phyloP scores from a whole-genome alignment of 2,329 filamentous ascomycete species.

The Hypoxylon sp. region DNA sequence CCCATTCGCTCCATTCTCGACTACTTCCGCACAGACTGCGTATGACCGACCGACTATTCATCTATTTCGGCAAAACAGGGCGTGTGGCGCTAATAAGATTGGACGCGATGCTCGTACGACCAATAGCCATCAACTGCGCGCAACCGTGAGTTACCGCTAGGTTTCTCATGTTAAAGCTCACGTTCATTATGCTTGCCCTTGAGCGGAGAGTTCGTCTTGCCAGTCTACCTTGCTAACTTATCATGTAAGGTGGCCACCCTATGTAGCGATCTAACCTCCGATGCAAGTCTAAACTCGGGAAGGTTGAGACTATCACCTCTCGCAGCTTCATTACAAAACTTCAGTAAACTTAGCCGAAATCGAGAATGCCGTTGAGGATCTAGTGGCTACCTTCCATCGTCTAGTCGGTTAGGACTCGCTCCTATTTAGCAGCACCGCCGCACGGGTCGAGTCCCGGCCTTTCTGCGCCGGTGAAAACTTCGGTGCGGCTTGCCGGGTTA shows the following conservation, averaged over 20 bases:
- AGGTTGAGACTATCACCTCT: not conserved
- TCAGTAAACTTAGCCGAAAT: too few species aligned
- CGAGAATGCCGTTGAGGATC: too few species aligned
- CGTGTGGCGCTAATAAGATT: not conserved
- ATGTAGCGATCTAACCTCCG: not conserved
- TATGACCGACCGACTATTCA: not conserved
- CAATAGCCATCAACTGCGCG: not conserved
- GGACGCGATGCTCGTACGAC: not conserved
- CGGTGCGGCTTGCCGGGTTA: not conserved
- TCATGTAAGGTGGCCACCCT: not conserved
- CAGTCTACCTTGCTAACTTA: not conserved
- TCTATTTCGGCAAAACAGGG: not conserved
- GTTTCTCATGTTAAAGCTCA: not conserved
- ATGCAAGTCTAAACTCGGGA: not conserved
- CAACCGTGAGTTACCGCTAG: not conserved
- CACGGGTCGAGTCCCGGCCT: not conserved
- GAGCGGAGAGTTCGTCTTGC: not conserved
- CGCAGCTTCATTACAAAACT: not conserved
- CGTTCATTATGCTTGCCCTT: not conserved
- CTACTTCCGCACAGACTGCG: not conserved
- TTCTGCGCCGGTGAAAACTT: not conserved
- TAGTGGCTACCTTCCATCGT: too few species aligned
- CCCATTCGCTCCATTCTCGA: not conserved
- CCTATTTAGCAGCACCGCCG: too few species aligned
- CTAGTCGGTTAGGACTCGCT: too few species aligned